Base-by-base conservation (phyloP, 352 stramenopile species). In the Blastocystis sp. region DNA sequence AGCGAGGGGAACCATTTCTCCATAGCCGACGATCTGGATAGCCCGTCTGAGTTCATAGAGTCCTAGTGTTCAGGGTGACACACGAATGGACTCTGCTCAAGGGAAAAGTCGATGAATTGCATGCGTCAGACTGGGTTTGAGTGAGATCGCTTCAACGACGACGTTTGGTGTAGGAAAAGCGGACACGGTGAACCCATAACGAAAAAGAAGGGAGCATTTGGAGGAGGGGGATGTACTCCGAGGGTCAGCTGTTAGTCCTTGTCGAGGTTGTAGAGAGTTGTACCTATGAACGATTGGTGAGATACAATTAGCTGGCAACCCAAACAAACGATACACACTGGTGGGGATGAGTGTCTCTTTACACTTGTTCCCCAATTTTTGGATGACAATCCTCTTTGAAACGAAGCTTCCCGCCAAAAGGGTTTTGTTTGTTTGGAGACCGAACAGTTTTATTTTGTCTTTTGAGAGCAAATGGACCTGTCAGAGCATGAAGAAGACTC, bases 281-380 rank as follows among this genome's bases (percentile, higher is more conserved):
- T 78, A 78, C 67, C 67, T 57, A 78, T 78, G 67, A 78, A 32
- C 67, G 67, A 57, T 4, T 78, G 42, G 67, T 57, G 67, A 78
- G 67, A 78, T 78, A 78, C 67, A 78, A 78, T 61, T 24, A 78
- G 67, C 67, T 78, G 67, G 24, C 67, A 78, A 57, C 42, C 46
- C 42, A 56, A n/a, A 78, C 24, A 78, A 56, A 78, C 46, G 67
- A 59, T 59, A 78, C 67, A 59, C 36, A 61, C 32, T 46, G 14
- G 24, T 48, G 38, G 46, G 42, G 32, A n/a, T 78, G 29, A 38
- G 21, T 57, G 32, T 51, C 63, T 48, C 67, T 61, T 51, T 78
- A 56, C 44, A 7, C 21, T 59, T 36, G 38, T 38, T 38, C 46
- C 57, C 46, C 67, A 57, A 63, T 61, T 78, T 78, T 78, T 78